Evolutionary conservation across 495 filamentous ascomycete species (phyloP).

Genomic region (Lasiosphaeria miniovina): DNA sequence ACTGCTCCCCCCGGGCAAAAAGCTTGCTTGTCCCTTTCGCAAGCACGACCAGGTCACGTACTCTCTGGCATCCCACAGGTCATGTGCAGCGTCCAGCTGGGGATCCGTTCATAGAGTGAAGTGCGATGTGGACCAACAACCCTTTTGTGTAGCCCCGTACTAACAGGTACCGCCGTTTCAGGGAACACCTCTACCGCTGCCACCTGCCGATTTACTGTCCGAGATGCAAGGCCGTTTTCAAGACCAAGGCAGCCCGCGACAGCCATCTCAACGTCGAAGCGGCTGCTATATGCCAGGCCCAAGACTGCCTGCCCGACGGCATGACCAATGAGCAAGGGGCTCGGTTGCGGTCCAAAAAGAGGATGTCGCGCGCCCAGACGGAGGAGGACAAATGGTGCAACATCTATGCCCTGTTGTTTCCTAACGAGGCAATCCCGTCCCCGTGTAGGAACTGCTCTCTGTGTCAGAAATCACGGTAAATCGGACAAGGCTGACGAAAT

Average conservation of each 20-base stretch:
- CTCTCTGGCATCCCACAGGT: background rate
- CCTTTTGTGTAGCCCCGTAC: background rate
- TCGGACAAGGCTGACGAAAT: background rate
- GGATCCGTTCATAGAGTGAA: background rate
- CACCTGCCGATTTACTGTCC: background rate
- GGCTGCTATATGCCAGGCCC: background rate
- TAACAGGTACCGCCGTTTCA: background rate
- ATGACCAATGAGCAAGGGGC: background rate
- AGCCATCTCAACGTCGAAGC: background rate
- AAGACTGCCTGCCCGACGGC: background rate
- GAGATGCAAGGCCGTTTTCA: background rate
- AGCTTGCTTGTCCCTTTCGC: background rate
- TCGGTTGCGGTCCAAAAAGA: background rate
- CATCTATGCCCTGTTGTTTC: background rate
- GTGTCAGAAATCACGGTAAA: background rate
- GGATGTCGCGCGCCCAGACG: background rate
- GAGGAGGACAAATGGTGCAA: background rate
- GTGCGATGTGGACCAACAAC: background rate
- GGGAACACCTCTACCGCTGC: background rate
- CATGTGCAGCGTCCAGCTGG: background rate
- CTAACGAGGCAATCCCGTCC: background rate
- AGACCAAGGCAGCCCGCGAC: background rate
- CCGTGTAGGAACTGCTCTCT: background rate
- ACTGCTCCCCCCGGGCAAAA: background rate
- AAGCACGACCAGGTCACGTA: background rate